Base-by-base conservation (phyloP, 306 rosid genomes). In the Citrullus amarus region DNA sequence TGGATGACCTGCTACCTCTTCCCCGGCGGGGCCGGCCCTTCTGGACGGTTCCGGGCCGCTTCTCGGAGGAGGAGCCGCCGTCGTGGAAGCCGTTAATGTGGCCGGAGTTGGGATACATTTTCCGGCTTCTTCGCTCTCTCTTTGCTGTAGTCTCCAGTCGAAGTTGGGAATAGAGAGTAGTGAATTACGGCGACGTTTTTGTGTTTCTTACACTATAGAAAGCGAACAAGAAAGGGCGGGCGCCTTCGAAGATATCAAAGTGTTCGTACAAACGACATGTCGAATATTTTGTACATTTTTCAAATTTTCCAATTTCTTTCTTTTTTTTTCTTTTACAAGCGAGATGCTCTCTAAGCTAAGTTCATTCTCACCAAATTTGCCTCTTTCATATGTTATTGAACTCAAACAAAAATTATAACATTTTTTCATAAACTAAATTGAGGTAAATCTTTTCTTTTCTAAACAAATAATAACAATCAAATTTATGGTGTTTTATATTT, bases 21-120 rank as follows among this genome's bases (percentile, higher is more conserved):
- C 88, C 93, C 57, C 96, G 88, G 79, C 96, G 96, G 43, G 81
- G 85, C 38, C 92, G 86, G 60, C 85, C 88, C 36, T 75, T 78
- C 67, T 83, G 89, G 65, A 67, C 74, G 82, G 79, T 56, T 50
- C 83, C 88, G 34, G 59, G 70, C 8, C 71, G 81, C 41, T 71
- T 78, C 2, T 80, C 84, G 79, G 85, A 18, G 54, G 81, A 20
- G 74, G 86, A 54, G 67, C 56, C 53, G 41, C 14, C 75, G 9
- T 44, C 82, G 62, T 58, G 78, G 84, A 75, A 76, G 82, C 89
- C 91, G 86, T 88, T 88, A 76, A 80, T 76, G 87, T 85, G 56
- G 44, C 63, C 71, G 46, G 89, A 79, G 74, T 36, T 61, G 76
- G 88, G 77, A 65, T 85, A 71, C 90, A 87, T 87, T 48, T 22